phyloP scores from a whole-genome alignment of 139 green algal genomes.

The Haematococcus sp. region DNA sequence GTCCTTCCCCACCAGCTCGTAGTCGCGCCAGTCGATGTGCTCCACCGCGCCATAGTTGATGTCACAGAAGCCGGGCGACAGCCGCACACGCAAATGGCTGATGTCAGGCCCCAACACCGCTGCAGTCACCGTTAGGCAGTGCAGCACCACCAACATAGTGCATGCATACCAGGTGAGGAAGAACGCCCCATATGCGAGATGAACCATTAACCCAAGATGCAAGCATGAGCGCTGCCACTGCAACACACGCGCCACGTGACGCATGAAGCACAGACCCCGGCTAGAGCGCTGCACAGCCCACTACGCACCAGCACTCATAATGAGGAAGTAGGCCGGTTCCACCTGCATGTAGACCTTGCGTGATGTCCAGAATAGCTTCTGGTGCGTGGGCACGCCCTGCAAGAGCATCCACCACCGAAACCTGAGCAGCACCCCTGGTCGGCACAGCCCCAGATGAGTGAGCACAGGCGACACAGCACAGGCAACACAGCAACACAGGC shows the following conservation, averaged over 20 bases:
- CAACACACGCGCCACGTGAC: too few relatives aligned
- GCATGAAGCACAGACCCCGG: too few relatives aligned
- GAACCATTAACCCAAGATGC: too few relatives aligned
- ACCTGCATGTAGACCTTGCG: constrained; percentile 34
- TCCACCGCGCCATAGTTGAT: constrained; percentile 27
- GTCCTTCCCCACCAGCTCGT: not conserved
- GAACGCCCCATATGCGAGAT: too few relatives aligned
- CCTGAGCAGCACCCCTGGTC: too few relatives aligned
- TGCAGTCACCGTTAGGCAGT: too few relatives aligned
- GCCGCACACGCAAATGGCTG: constrained; percentile 12
- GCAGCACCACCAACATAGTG: too few relatives aligned
- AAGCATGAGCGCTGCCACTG: too few relatives aligned
- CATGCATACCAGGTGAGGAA: too few relatives aligned
- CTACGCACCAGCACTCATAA: constrained; percentile 32
- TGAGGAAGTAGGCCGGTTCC: constrained; percentile 29
- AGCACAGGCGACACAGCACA: too few relatives aligned
- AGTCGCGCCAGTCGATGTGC: constrained; percentile 36
- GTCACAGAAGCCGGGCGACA: constrained; percentile 30
- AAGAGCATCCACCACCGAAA: not conserved
- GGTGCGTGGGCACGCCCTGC: constrained; percentile 18
- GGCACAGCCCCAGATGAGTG: too few relatives aligned
- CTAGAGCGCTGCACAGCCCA: too few relatives aligned
- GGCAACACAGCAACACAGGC: not conserved
- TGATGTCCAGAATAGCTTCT: constrained; percentile 36
- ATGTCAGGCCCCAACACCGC: constrained; percentile 21